These are phyloP conservation scores for Jacaranda mimosifolia DNA, from an alignment of 257 asterid genomes.

Conservation along the genomic window DNA sequence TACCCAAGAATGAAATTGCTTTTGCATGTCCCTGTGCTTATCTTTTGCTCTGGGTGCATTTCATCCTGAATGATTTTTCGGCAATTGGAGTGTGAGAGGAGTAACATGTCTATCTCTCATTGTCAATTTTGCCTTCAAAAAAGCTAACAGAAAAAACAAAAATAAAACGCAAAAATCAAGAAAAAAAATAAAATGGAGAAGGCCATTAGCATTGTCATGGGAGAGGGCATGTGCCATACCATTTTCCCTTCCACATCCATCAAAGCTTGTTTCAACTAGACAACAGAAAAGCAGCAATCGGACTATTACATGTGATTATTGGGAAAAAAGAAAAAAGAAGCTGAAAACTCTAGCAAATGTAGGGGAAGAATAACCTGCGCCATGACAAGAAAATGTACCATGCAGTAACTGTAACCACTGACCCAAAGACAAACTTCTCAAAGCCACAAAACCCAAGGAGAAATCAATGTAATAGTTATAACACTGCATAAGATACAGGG, in stretches of 20 bases:
- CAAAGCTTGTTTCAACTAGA: background rate
- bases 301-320: background rate
- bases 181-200: too few relatives aligned
- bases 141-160: too few relatives aligned
- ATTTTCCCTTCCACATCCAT: too few relatives aligned
- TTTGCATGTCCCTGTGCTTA: background rate
- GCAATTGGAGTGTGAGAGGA: too few relatives aligned
- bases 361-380: background rate
- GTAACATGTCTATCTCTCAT: too few relatives aligned
- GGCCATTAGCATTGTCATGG: too few relatives aligned
- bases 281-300: background rate
- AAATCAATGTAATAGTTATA: conserved; percentile 14
- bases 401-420: background rate
- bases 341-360: background rate
- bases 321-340: background rate
- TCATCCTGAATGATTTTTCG: too few relatives aligned
- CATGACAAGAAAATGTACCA: background rate
- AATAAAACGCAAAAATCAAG: too few relatives aligned
- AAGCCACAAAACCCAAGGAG: conserved; percentile 29
- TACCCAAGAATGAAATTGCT: background rate
- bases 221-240: too few relatives aligned
- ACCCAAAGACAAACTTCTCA: background rate
- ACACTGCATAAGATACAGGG: conserved; percentile 18
- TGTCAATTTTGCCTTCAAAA: too few relatives aligned
- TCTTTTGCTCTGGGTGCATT: background rate